Base-by-base conservation (phyloP, 225 moss, liverwort and hornwort genomes). In the Takakia lepidozioides region DNA sequence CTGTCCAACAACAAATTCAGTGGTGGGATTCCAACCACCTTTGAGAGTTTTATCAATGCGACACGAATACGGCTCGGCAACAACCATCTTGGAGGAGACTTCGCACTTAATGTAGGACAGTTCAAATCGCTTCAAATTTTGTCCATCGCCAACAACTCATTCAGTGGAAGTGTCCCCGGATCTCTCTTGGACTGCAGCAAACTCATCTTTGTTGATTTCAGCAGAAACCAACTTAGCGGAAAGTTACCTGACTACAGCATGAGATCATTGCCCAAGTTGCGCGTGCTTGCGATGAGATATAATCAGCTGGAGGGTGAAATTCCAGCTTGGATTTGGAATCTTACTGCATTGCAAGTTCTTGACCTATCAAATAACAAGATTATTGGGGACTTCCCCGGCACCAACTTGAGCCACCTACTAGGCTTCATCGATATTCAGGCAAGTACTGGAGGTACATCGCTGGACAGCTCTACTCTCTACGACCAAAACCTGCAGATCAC, bases 1-100 rank as follows among this genome's bases (percentile, higher is more conserved):
- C 64, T 91, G 6, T 86, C 85, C 42, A 61, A 63, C 46, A 91
- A 91, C 35, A 74, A 70, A 20, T 60, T 91, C 43, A 60, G 27
- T 2, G 90, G 90, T 1, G 51, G 60, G 11, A 83, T 91, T 11
- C 86, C 90, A 32, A 7, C 32, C 32, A 7, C 11, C 52, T 17
- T 72, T 91, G 72, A 39, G 59, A 78, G 7, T 74, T 75, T 5
- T 65, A 60, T 28, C 62, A 82, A 29, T 68, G 71, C 73, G 84
- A 17, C 25, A 17, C 29, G 75, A 75, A 54, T 67, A 81, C 0
- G 84, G 78, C 19, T 88, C 10, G 78, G 76, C 70, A 75, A 78
- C 55, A 88, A 84, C 35, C 62, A 53, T 25, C 57, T 77, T 25
- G 56, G 64, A 3, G 76, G 76, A 3, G 38, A 22, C 51, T 71